These are phyloP conservation scores for Paramecium caudatum DNA, from an alignment of 73 alveolate species.

Conservation along the genomic window DNA sequence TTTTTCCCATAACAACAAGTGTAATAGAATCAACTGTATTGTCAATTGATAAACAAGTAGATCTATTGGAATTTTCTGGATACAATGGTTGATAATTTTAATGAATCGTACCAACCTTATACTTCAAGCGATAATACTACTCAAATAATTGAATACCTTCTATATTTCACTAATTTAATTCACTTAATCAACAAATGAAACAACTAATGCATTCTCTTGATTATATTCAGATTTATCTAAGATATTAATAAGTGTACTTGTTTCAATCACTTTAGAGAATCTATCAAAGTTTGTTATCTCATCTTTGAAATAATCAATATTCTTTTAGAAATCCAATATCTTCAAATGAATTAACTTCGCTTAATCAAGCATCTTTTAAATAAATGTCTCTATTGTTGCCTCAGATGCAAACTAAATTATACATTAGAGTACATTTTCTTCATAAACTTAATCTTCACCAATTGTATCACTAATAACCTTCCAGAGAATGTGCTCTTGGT, in stretches of 20 bases:
- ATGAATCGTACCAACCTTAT: constrained; percentile 55
- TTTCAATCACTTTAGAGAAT: constrained; percentile 24
- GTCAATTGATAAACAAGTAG: constrained; percentile 39
- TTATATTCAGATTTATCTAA: constrained; percentile 49
- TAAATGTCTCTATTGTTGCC: constrained; percentile 33
- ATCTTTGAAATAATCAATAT: constrained; percentile 46
- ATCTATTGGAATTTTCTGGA: constrained; percentile 59
- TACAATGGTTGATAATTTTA: constrained; percentile 49
- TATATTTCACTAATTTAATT: constrained; percentile 39
- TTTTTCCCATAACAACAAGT: constrained; percentile 40
- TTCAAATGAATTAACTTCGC: constrained; percentile 37
- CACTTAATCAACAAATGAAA: constrained; percentile 40
- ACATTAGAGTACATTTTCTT: constrained; percentile 38
- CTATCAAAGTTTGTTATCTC: constrained; percentile 14
- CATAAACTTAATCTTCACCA: constrained; percentile 26
- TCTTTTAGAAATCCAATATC: constrained; percentile 12
- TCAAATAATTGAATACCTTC: background rate
- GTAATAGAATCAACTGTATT: constrained; percentile 44
- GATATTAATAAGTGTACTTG: background rate
- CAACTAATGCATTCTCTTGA: constrained; percentile 59
- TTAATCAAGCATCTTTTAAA: constrained; percentile 2
- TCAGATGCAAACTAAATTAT: constrained; percentile 42
- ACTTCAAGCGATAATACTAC: constrained; percentile 41
- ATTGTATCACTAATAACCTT: constrained; percentile 28
- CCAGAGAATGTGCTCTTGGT: constrained; percentile 37